Evolutionary conservation across 1,284 basidiomycete species (phyloP).

Genomic region (Fomitopsis betulina): DNA sequence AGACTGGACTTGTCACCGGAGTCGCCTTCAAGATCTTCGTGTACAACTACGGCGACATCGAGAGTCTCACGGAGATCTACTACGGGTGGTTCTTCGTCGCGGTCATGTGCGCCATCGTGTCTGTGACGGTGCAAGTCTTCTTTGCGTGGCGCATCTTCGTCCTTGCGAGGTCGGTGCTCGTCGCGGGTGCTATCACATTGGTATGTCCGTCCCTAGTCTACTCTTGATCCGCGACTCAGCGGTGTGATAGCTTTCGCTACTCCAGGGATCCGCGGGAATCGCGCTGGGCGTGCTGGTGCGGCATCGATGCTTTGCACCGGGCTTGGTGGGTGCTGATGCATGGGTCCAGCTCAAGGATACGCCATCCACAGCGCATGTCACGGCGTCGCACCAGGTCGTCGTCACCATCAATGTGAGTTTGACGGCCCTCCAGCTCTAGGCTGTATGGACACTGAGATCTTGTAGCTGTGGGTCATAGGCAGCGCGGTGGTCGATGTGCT

Average conservation of each 20-base stretch:
- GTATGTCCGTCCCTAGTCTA: not conserved
- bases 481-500: not conserved
- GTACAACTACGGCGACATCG: slow-evolving; percentile 10
- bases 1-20: slow-evolving; percentile 13
- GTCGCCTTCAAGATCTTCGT: slow-evolving; percentile 13
- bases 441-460: not conserved
- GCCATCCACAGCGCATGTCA: not conserved
- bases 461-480: not conserved
- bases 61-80: not conserved
- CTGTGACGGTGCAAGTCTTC: not conserved
- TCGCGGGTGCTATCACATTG: not conserved
- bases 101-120: not conserved
- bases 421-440: not conserved
- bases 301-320: not conserved
- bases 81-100: not conserved
- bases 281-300: not conserved
- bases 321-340: not conserved
- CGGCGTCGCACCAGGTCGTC: not conserved
- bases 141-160: not conserved
- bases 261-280: not conserved
- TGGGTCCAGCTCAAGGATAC: not conserved
- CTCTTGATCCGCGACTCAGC: not conserved
- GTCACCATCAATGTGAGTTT: not conserved
- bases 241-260: not conserved
- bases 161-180: not conserved